Evolutionary conservation across 176 grass and related monocot species (phyloP), one percentile per base, ranked within the genome.

Genomic region (Saccharum spontaneum): DNA sequence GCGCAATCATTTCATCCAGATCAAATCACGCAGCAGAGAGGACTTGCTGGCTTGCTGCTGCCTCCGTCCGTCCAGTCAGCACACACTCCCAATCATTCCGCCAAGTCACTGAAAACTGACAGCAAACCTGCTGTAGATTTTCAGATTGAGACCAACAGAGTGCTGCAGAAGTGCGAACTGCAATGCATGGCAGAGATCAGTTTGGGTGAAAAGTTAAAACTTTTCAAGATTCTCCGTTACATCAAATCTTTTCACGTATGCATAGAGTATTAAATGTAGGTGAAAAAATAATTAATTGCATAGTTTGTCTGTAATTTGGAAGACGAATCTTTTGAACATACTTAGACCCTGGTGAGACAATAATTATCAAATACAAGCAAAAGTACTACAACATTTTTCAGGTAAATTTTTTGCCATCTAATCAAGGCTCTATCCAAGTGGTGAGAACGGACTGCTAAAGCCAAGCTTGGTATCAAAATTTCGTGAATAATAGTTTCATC

Each of bases 1-100:
- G 69, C 23, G 76, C 76, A 75, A 91, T 91, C 85, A 87, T 90
- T 69, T 44, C 69, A 67, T 28, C 75, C 22, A 61, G 79, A 75
- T 79, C 88, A 60, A 83, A 61, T 48, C 17, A 11, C 74, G 22
- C 39, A 11, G 30, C 52, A 48, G 28, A 18, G 33, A 10, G 55
- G 23, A 59, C 31, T 14, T 37, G 24, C 20, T 57, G 33, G 33
- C 12, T 4, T 49, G 13, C 20, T 57, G 49, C n/a, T 10, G 65
- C 2, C 22, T 63, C 6, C 34, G 6, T 57, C 11, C 60, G 4
- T 77, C 75, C 24, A 45, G n/a, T 46, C 11, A 50, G n/a, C 70
- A 26, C 31, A 66, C 26, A n/a, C 68, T 37, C 69, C 44, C 68
- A 50, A 79, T 39, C 67, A 62, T 84, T 40, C 74, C 38, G 86